phyloP scores from a whole-genome alignment of 352 stramenopile genomes.

The Globisporangium spiculum region DNA sequence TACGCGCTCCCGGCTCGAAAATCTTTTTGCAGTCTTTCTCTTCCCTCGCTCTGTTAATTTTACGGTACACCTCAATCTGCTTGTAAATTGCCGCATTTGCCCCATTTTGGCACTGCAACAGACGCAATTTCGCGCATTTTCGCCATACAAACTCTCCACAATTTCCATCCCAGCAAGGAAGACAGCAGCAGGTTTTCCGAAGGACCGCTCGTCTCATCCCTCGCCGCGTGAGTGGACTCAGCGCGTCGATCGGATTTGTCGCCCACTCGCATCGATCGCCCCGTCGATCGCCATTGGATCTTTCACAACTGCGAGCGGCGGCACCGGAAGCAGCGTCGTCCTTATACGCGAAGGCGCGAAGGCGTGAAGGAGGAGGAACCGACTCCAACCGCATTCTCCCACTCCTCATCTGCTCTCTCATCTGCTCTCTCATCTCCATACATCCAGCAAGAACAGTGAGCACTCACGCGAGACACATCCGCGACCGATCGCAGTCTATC shows the following conservation, averaged over 20 bases:
- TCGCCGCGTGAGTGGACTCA: background rate
- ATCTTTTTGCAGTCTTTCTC: conserved; percentile 1
- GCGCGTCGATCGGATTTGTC: background rate
- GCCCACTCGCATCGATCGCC: background rate
- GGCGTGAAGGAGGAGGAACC: background rate
- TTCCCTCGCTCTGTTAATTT: conserved; percentile 3
- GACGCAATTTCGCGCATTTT: background rate
- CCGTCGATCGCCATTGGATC: background rate
- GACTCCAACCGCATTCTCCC: background rate
- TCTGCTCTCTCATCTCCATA: background rate
- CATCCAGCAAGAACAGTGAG: background rate
- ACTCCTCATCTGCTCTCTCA: background rate
- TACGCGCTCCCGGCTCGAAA: background rate
- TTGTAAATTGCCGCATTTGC: background rate
- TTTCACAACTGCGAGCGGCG: background rate
- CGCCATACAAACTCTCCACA: background rate
- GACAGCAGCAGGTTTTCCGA: background rate
- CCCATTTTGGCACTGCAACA: background rate
- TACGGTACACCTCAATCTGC: background rate
- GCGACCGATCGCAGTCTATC: background rate
- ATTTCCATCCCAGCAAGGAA: background rate
- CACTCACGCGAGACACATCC: background rate
- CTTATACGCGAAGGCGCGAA: background rate
- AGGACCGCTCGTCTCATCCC: conserved; percentile 7
- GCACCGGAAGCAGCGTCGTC: background rate